Evolutionary conservation across 192 early-diverging fungal species (phyloP), one percentile per base, ranked within the genome.

Genomic region (Podila verticillata): DNA sequence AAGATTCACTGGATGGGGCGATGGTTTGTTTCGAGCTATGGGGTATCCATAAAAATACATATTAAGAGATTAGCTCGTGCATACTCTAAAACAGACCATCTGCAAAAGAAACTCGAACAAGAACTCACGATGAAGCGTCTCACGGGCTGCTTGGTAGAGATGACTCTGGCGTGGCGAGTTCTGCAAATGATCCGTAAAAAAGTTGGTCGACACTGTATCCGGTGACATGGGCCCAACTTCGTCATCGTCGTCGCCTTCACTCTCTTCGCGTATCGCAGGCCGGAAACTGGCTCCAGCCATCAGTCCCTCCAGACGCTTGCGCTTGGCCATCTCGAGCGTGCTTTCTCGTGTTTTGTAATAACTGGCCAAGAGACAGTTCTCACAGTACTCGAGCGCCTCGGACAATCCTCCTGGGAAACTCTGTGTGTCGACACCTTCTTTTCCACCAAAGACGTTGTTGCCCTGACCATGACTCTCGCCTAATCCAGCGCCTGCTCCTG

Each of bases 351-450:
- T 89, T 51, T 82, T 49, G 68, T 93, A 96, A 78, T 93, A 96
- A 44, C 88, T 91, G 73, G 89, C 85, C 59, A 99, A 84, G 13
- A 99, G 68, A 44, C 89, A 84, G 81, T 99, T 99, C 80, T 99
- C 97, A 73, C 95, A 97, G 89, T 92, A 97, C 83, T 99, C 97
- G 22, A 99, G 87, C 5, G 96, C 92, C 65, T 94, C 92, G 73
- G 96, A 92, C 15, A 96, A 71, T 44, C 39, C 39, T 24, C 89
- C 90, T 9, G 91, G 90, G 83, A 96, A 97, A 35, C 85, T 88
- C 57, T 92, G 89, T 34, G 96, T 86, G 73, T 89, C 88, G 34
- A 87, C 79, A 34, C 82, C 74, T 30, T 86, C 85, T 0, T 66
- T 26, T 1, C 39, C 36, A 67, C 39, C 39, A 44, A 44, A 44